phyloP scores from a whole-genome alignment of 345 rosid genomes.

The Excoecaria agallocha region DNA sequence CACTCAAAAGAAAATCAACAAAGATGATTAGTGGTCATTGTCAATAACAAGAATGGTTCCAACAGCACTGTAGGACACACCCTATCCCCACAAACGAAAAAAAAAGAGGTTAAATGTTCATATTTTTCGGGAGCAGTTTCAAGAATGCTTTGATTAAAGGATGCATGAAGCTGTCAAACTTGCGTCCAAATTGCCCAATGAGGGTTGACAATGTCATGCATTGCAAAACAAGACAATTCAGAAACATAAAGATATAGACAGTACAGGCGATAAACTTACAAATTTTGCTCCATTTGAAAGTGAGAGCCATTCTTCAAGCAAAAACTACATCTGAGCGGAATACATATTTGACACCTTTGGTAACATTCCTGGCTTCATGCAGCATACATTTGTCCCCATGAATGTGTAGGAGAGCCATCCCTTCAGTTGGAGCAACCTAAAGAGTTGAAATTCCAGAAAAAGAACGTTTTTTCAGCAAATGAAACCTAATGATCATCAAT shows the following conservation, averaged over 20 bases:
- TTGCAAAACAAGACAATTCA: slow-evolving; percentile 3
- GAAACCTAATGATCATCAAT: background rate
- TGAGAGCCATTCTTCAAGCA: slow-evolving; percentile 43
- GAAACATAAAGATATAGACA: background rate
- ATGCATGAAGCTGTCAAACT: background rate
- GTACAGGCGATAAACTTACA: slow-evolving; percentile 2
- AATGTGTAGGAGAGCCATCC: slow-evolving; percentile 88
- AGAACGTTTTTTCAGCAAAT: background rate
- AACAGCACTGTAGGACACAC: background rate
- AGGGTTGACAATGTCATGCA: slow-evolving; percentile 2
- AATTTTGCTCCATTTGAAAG: slow-evolving; percentile 9
- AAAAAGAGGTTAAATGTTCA: background rate
- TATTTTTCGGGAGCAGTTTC: background rate
- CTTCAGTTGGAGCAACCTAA: slow-evolving; percentile 86
- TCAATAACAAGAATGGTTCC: background rate
- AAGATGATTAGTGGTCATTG: too few species aligned
- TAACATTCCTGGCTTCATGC: slow-evolving; percentile 80
- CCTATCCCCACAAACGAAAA: background rate
- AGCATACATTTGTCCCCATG: slow-evolving; percentile 92
- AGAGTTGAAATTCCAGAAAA: slow-evolving; percentile 9
- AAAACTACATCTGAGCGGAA: slow-evolving; percentile 90
- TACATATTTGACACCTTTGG: slow-evolving; percentile 79
- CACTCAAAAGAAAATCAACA: background rate
- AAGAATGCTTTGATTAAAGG: background rate
- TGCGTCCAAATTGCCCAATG: background rate